Percentiles rank a stretch among this genome's conserved stretches.
These are phyloP conservation scores for Tylopilus intermedius DNA, from an alignment of 768 basidiomycete species.

Conservation along the genomic window DNA sequence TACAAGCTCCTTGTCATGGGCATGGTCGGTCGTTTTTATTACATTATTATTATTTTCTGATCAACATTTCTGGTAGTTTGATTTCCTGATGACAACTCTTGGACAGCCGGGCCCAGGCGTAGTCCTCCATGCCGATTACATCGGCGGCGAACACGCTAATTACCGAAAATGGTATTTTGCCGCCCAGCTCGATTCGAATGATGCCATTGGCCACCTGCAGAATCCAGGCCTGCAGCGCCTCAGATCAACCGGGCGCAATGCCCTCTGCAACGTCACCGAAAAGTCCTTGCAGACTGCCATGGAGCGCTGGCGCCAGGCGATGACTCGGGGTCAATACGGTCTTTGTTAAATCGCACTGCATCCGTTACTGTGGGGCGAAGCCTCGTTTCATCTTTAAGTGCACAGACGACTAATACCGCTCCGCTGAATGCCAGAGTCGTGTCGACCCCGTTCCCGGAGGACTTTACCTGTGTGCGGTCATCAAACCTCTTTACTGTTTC, in stretches of 20 bases:
- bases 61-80: slow-evolving; percentile 53
- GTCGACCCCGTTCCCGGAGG: slow-evolving; percentile 92
- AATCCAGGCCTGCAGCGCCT: slow-evolving; percentile 87
- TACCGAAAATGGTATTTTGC: slow-evolving; percentile 99
- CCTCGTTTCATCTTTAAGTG: slow-evolving; percentile 99
- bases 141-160: slow-evolving; percentile 96
- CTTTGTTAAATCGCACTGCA: slow-evolving; percentile 43
- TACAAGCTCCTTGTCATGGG: too few species aligned
- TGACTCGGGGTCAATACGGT: slow-evolving; percentile 40
- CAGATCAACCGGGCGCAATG: slow-evolving; percentile 52
- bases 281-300: slow-evolving; percentile 78
- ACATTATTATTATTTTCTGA: slow-evolving; percentile 1
- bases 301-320: slow-evolving; percentile 92
- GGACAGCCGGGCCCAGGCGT: slow-evolving; percentile 92
- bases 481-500: slow-evolving; percentile 93
- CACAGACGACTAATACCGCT: slow-evolving; percentile 98
- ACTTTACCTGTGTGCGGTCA: slow-evolving; percentile 83
- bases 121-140: slow-evolving; percentile 95
- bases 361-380: slow-evolving; percentile 96
- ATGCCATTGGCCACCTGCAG: slow-evolving; percentile 87
- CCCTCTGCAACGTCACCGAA: slow-evolving; percentile 51
- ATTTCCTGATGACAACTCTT: slow-evolving; percentile 95
- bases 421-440: slow-evolving; percentile 93
- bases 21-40: slow-evolving; percentile 56
- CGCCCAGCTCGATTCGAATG: slow-evolving; percentile 96